Base-by-base conservation (phyloP, 805 yeast genomes). In the Cyberlindnera xylosilytica region DNA sequence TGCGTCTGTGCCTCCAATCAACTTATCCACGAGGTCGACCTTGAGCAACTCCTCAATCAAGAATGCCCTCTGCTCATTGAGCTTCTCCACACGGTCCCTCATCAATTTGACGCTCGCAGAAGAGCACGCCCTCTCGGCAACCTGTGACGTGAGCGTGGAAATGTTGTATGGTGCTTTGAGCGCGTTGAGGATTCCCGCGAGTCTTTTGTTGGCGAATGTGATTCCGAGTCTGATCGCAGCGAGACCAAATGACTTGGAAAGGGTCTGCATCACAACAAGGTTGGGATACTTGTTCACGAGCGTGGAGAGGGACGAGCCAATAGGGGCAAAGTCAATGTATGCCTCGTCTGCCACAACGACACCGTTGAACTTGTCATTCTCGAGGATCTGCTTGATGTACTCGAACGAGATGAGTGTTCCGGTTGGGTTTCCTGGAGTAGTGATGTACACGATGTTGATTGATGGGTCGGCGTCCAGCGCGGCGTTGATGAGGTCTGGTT, bases 361-460 rank as follows among this genome's bases (percentile, higher is more conserved):
- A 5, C 95, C 96, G 52, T 81, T 79, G 82, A 87, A 81, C 41
- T 65, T 57, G 5, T 63, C 65, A 32, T 70, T 66, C 3, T 63
- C 49, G 41, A 83, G 58, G 2, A 86, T 56, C 41, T 69, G 58
- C 38, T 72, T 66, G 30, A 89, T 66, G 32, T 76, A 66, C 0
- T 59, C 61, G 7, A 73, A 68, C 16, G 74, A 68, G 34, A 91
- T 61, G 36, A 77, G 66, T 23, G 78, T 74, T 10, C 84, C 97
- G 0, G 99, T 91, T 28, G 99, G 99, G 62, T 93, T 93, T 29
- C 99, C 99, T 10, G 99, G 99, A 1, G 97, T 86, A 13, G 98
- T 91, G 48, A 91, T 66, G 60, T 87, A 91, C 2, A 85, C 72
- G 45, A 93, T 57, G 57, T 89, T 90, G 53, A 91, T 83, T 4